These are phyloP conservation scores for Saccharomycopsis phalli DNA, from an alignment of 1,139 yeast species.

Conservation along the genomic window DNA sequence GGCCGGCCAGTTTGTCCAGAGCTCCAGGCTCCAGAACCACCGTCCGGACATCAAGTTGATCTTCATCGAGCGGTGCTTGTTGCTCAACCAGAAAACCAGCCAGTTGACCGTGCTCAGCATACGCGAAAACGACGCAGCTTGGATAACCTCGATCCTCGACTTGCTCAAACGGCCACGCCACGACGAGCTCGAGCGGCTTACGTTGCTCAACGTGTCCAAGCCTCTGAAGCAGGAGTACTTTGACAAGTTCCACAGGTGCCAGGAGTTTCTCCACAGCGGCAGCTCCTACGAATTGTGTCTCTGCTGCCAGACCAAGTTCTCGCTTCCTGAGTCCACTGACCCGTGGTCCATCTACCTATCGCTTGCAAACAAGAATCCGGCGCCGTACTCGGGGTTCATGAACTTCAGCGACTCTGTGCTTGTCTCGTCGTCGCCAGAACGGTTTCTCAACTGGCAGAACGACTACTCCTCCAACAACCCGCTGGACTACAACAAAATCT, in stretches of 20 bases:
- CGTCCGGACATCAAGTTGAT: slow-evolving; percentile 43
- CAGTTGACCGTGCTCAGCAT: slow-evolving; percentile 51
- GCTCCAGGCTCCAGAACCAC: slow-evolving; percentile 26
- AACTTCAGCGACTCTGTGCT: slow-evolving; percentile 58
- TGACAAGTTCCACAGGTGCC: slow-evolving; percentile 53
- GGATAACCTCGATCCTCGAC: slow-evolving; percentile 9
- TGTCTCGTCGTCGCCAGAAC: slow-evolving; percentile 88
- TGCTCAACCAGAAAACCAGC: slow-evolving; percentile 41
- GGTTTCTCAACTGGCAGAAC: slow-evolving; percentile 74
- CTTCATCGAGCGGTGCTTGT: slow-evolving; percentile 57
- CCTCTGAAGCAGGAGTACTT: slow-evolving; percentile 53
- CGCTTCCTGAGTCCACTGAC: slow-evolving; percentile 34
- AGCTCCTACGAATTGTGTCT: slow-evolving; percentile 92
- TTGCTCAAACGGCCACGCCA: neutral
- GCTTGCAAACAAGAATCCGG: slow-evolving; percentile 68
- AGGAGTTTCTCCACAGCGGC: slow-evolving; percentile 63
- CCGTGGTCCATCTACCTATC: slow-evolving; percentile 81
- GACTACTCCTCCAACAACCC: slow-evolving; percentile 21
- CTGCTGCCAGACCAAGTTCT: slow-evolving; percentile 66
- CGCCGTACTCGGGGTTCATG: slow-evolving; percentile 84
- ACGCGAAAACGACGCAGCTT: slow-evolving; percentile 23
- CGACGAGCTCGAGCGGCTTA: neutral
- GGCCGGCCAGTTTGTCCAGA: slow-evolving; percentile 48
- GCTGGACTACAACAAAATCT: slow-evolving; percentile 32
- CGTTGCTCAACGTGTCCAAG: slow-evolving; percentile 28